phyloP scores from a whole-genome alignment of 2,329 filamentous ascomycete species.

The Exophiala sideris region DNA sequence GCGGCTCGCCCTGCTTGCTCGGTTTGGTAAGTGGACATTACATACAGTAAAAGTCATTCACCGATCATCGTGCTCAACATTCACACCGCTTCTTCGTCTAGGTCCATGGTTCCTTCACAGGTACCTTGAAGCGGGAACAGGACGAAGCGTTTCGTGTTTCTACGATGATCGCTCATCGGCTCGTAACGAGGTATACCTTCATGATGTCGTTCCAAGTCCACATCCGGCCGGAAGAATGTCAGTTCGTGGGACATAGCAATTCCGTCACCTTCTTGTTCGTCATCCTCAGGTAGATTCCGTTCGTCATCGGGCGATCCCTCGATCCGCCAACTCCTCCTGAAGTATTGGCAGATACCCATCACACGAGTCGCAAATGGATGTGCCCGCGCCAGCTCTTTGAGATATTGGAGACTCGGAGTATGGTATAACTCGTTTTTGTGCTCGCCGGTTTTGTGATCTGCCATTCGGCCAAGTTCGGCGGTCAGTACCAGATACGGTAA shows the following conservation, averaged over 20 bases:
- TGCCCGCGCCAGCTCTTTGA: neutral
- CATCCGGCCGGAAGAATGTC: constrained; percentile 4
- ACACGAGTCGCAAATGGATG: neutral
- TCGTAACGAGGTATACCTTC: too few relatives aligned
- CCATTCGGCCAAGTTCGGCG: constrained; percentile 3
- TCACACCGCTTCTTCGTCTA: too few relatives aligned
- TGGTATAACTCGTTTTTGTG: neutral
- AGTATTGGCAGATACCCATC: neutral
- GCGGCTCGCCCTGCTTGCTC: too few relatives aligned
- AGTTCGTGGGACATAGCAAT: neutral
- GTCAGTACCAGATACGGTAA: constrained; percentile 5
- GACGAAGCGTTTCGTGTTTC: too few relatives aligned
- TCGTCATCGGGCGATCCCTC: neutral
- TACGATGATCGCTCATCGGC: too few relatives aligned
- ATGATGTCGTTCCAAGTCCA: neutral
- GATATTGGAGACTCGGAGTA: neutral
- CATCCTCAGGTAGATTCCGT: neutral
- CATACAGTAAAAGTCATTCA: too few relatives aligned
- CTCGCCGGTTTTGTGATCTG: neutral
- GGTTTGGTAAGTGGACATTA: too few relatives aligned
- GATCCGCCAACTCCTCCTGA: neutral
- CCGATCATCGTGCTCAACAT: too few relatives aligned
- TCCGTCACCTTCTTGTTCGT: neutral
- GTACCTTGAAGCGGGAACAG: too few relatives aligned
- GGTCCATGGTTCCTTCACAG: too few relatives aligned